Percentiles rank a stretch among this genome's conserved stretches.
Conservation (phyloP, 2,329 filamentous ascomycete genomes). For the Exophiala xenobiotica region DNA sequence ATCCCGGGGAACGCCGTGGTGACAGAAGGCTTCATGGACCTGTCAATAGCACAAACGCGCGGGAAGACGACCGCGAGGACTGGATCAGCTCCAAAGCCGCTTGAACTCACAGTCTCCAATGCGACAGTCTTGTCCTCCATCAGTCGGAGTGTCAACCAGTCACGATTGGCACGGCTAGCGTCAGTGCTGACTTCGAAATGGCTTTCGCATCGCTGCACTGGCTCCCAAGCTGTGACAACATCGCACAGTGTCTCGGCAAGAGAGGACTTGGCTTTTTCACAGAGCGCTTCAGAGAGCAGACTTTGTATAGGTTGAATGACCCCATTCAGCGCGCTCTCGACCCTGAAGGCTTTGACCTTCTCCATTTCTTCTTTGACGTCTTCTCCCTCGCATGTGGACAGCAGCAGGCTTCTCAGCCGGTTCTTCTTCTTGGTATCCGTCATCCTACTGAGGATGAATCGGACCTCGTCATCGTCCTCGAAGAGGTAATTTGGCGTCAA, state of each 20-base stretch:
- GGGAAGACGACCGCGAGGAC: constrained; percentile 14
- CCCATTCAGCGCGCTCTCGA: constrained; percentile 4
- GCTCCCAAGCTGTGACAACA: constrained; percentile 8
- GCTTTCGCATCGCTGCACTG: constrained; percentile 8
- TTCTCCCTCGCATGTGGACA: constrained; percentile 9
- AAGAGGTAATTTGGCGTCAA: constrained; percentile 20
- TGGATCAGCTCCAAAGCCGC: constrained; percentile 2
- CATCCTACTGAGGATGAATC: constrained; percentile 67
- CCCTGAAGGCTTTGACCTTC: constrained; percentile 8
- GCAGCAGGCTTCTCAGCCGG: background rate
- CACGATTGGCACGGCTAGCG: background rate
- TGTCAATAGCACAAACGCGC: constrained; percentile 14
- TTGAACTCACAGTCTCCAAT: constrained; percentile 9
- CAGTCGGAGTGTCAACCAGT: constrained; percentile 7
- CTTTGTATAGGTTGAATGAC: constrained; percentile 1
- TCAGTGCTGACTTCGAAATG: constrained; percentile 16
- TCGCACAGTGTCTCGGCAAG: constrained; percentile 1
- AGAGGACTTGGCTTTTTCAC: constrained; percentile 1
- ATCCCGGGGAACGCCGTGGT: constrained; percentile 15
- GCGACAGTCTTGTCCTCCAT: background rate
- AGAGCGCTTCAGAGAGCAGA: background rate
- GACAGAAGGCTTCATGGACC: constrained; percentile 12
- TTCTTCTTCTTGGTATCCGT: constrained; percentile 48
- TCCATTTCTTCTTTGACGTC: constrained; percentile 7
- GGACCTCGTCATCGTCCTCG: constrained; percentile 20